Evolutionary conservation across 2,329 filamentous ascomycete species (phyloP), one percentile per base, ranked within the genome.

Genomic region (Alternaria ethzedia): DNA sequence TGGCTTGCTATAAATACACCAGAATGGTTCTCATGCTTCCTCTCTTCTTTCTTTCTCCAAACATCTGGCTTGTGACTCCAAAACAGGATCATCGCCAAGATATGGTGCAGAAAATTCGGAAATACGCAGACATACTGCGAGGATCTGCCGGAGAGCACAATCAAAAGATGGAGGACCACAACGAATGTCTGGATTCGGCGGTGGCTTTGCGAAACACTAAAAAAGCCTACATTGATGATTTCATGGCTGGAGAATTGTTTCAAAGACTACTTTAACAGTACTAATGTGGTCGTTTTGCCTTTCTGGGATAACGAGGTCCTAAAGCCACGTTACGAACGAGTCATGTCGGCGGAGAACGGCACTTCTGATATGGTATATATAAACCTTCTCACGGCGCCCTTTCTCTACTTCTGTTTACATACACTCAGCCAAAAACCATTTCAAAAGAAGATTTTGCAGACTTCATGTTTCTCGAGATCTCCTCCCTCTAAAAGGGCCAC

Each of bases 61-160:
- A 17, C 8, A 1, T 41, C n/a, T 41, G n/a, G n/a, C 15, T 41
- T 41, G 36, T 9, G 15, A 17, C 36, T 41, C n/a, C 36, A 17
- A 17, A 41, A 41, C 3, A 0, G 15, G 2, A 41, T 41, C 0
- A 1, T 3, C 4, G 36, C 15, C 1, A 9, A 17, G 4, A 9
- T 17, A 17, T 41, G 36, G 36, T 10, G 15, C 32, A 36, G 32
- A 10, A 36, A 36, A 36, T n/a, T 8, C 7, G 30, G 15, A 8
- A 15, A 36, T 1, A 8, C 13, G 7, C 13, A 15, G 13, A 41
- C 32, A n/a, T 41, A 1, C 32, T n/a, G 15, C 4, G 36, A 41
- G 8, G 10, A 17, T n/a, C 36, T 41, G 8, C 6, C 9, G 2
- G 36, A 17, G 36, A 41, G 3, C 36, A 15, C 15, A 17, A 41